Base-by-base conservation (phyloP, 768 basidiomycete species). In the Kwoniella mangroviensis region DNA sequence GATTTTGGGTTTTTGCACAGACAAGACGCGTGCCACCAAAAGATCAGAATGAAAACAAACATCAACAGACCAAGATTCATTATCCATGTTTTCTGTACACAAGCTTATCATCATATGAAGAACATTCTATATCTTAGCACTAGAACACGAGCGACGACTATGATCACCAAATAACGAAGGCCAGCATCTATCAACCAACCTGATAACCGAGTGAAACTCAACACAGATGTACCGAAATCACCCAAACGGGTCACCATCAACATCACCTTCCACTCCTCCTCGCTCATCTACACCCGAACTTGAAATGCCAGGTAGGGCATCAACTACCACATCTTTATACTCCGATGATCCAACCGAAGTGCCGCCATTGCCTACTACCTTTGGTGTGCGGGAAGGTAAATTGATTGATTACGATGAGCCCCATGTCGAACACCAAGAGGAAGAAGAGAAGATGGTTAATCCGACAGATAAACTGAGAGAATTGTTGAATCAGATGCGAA, bases 271-370 rank as follows among this genome's bases (percentile, higher is more conserved):
- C 26, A 63, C 70, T 21, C 61, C 71, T 10, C 41, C 72, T 17
- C 34, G 51, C 17, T 65, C 69, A 41, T 69, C 64, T 26, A 59
- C 72, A 13, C 57, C 58, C 21, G 62, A 63, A 62, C 41, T 63
- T 17, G 56, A 68, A 19, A 68, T 72, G 62, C 60, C 59, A 42
- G 62, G 71, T 42, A 15, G 60, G 68, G 69, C 63, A 53, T 64
- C 61, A 21, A 70, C 69, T 17, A 28, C 40, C 3, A 73, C 72
- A 0, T 58, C 65, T 1, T 15, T 73, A 51, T 72, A 69, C 63
- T 67, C 67, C 15, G 74, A 75, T 54, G 69, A 71, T 40, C 57
- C 63, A 7, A 75, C 74, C n/a, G 74, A 67, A 51, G 67, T 75
- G 41, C 67, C 68, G 22, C 34, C 49, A 4, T 12, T 59, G 53